phyloP scores from a whole-genome alignment of 2,329 filamentous ascomycete genomes.

The Aureobasidium zeae region DNA sequence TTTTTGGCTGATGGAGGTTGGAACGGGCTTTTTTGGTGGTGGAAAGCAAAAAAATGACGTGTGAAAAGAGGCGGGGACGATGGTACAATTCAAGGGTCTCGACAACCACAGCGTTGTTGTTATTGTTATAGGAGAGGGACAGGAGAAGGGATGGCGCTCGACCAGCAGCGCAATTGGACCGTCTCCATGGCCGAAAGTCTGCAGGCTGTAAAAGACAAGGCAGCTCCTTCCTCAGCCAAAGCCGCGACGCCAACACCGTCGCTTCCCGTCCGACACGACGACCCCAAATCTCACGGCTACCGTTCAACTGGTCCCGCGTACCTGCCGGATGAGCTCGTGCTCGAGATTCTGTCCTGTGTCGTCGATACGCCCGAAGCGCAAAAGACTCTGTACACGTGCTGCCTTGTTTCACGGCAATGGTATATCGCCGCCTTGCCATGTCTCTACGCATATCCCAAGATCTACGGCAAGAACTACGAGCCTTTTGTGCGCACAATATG shows the following conservation, averaged over 20 bases:
- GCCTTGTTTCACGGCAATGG: conserved; percentile 47
- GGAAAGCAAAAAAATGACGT: conserved; percentile 11
- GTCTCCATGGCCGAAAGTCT: conserved; percentile 30
- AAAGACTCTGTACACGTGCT: conserved; percentile 41
- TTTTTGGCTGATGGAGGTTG: no score
- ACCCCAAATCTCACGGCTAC: conserved; percentile 8
- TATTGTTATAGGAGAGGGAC: no score
- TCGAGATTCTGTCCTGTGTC: conserved; percentile 41
- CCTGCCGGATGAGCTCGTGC: conserved; percentile 47
- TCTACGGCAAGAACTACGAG: conserved; percentile 45
- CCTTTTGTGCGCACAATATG: conserved; percentile 47
- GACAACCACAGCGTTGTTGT: conserved; percentile 4
- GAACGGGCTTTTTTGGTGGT: no score
- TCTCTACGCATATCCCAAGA: conserved; percentile 45
- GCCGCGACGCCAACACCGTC: not conserved
- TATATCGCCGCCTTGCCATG: conserved; percentile 42
- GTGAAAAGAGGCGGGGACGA: conserved; percentile 2
- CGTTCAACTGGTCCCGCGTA: conserved; percentile 24
- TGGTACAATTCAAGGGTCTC: not conserved
- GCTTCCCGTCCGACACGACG: conserved; percentile 5
- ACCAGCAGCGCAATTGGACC: conserved; percentile 29
- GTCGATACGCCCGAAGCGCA: conserved; percentile 34
- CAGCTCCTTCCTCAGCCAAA: not conserved
- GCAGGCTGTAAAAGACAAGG: conserved; percentile 18
- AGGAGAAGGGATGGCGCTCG: conserved; percentile 25